Evolutionary conservation across 371 early-diverging fungal genomes (phyloP), one percentile per base, ranked within the genome.

Genomic region (Circinella minor): DNA sequence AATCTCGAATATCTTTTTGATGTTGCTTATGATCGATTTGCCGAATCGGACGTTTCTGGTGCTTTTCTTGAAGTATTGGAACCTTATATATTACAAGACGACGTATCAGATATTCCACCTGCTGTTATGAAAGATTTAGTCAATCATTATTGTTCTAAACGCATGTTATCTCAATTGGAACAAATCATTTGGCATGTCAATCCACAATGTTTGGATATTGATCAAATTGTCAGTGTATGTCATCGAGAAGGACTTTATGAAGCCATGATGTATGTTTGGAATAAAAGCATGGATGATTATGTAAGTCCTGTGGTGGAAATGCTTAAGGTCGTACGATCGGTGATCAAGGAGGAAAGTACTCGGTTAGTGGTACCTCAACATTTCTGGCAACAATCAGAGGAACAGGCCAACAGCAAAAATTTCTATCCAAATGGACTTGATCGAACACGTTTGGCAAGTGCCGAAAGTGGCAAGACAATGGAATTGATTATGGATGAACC

Each of bases 221-320:
- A 95, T 70, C 86, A 90, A 65, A 85, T 91, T 34, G 81, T 94
- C 7, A 82, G 84, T 15, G 73, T 91, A 55, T 92, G 92, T 67
- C 88, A 87, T 43, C 77, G 84, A 3, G 84, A 90, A 69, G 83
- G 87, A 11, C 77, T 94, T 59, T 91, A 89, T 71, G 89, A 89
- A 55, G 94, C 90, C 1, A 82, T 93, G 75, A 91, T 92, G 70
- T 93, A 90, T 71, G 90, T 93, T 0, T 94, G 91, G 90, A 93
- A 91, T 70, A 77, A 87, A 63, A 89, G 88, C 38, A 85, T 94
- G 77, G 80, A 86, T 5, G 95, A 95, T 71, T 93, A 88, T 79
- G 92, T 92, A n/a, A 90, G 90, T 36, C 94, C 94, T 0, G 81
- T 93, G 4, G 89, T 94, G 34, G 91, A 91, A 61, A 82, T 95